Percentiles rank a stretch among this genome's conserved stretches.
These are phyloP conservation scores for Daldinia eschscholtzii DNA, from an alignment of 2,329 filamentous ascomycete genomes.

Conservation along the genomic window DNA sequence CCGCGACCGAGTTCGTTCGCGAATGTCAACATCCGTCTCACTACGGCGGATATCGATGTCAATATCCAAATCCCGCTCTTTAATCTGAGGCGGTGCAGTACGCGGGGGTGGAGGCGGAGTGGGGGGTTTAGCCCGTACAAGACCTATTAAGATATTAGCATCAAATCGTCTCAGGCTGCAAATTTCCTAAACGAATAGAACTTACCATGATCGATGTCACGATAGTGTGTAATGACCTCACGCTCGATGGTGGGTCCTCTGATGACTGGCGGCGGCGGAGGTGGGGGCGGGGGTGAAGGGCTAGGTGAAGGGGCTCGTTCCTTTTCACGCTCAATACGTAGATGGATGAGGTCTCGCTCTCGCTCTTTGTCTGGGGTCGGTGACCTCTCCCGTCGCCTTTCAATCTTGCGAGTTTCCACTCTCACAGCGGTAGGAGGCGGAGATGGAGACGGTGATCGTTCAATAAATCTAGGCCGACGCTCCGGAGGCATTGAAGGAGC, in stretches of 20 bases:
- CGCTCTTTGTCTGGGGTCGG: conserved; percentile 57
- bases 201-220: conserved; percentile 88
- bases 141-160: conserved; percentile 55
- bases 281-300: conserved; percentile 66
- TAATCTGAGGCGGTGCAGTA: conserved; percentile 58
- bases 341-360: conserved; percentile 63
- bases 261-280: conserved; percentile 74
- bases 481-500: conserved; percentile 55
- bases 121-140: conserved; percentile 59
- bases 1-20: conserved; percentile 56
- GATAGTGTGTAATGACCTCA: conserved; percentile 89
- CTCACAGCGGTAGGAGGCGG: conserved; percentile 46
- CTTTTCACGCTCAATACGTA: conserved; percentile 61
- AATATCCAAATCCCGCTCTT: conserved; percentile 70
- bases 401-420: conserved; percentile 48
- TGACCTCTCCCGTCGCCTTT: conserved; percentile 50
- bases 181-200: conserved; percentile 25
- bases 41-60: conserved; percentile 69
- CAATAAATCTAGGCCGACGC: conserved; percentile 59
- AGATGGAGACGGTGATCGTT: conserved; percentile 58
- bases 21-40: conserved; percentile 70
- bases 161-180: neutral
- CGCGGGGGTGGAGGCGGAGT: conserved; percentile 66
- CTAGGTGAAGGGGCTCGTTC: conserved; percentile 61
- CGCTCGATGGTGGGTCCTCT: conserved; percentile 84